These are phyloP conservation scores for Aspergillus ellipticus DNA, from an alignment of 495 filamentous ascomycete genomes.

Conservation along the genomic window DNA sequence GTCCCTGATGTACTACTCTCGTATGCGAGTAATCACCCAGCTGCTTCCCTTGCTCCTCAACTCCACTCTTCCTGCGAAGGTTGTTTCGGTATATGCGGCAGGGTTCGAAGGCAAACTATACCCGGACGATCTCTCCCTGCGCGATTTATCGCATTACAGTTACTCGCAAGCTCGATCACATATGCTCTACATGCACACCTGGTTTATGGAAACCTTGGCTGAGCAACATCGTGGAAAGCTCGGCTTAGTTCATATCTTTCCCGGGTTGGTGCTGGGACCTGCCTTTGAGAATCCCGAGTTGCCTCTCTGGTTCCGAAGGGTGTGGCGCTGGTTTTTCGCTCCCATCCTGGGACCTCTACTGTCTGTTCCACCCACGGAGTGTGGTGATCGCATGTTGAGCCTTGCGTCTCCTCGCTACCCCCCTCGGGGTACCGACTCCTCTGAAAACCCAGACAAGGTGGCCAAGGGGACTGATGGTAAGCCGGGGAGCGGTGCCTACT, in stretches of 20 bases:
- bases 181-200: slow-evolving; percentile 9
- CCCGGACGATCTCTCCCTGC: slow-evolving; percentile 7
- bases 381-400: slow-evolving; percentile 1
- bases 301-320: slow-evolving; percentile 1
- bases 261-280: slow-evolving; percentile 6
- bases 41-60: slow-evolving; percentile 6
- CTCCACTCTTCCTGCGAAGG: slow-evolving; percentile 1
- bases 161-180: slow-evolving; percentile 6
- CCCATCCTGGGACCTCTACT: slow-evolving; percentile 1
- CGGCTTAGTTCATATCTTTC: slow-evolving; percentile 5
- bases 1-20: slow-evolving; percentile 8
- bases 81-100: slow-evolving; percentile 5
- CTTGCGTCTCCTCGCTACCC: background rate
- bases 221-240: slow-evolving; percentile 3
- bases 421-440: background rate
- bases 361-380: background rate
- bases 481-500: slow-evolving; percentile 5
- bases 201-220: slow-evolving; percentile 1
- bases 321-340: slow-evolving; percentile 3
- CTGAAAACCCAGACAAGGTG: background rate
- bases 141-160: background rate
- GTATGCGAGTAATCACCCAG: slow-evolving; percentile 3
- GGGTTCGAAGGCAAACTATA: slow-evolving; percentile 4
- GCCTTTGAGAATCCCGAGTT: background rate
- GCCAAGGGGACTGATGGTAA: slow-evolving; percentile 4